Evolutionary conservation across 192 early-diverging fungal species (phyloP).

Genomic region (Mortierella alpina): DNA sequence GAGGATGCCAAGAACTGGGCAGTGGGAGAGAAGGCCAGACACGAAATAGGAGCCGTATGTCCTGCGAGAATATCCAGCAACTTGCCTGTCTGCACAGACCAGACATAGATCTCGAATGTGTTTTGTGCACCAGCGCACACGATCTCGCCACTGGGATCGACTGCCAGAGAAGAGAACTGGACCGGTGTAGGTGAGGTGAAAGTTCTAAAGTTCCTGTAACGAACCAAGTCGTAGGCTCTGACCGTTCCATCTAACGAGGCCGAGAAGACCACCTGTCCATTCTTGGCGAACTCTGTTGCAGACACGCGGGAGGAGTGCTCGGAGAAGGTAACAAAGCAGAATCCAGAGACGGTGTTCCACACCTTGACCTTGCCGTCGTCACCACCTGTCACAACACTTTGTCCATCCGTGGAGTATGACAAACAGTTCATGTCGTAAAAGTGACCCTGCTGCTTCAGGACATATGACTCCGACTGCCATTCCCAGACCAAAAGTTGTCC

Average conservation of each 20-base stretch:
- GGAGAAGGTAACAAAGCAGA: slow-evolving; percentile 97
- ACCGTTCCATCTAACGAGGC: slow-evolving; percentile 98
- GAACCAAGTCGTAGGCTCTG: slow-evolving; percentile 95
- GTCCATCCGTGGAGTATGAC: slow-evolving; percentile 91
- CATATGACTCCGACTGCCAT: slow-evolving; percentile 99
- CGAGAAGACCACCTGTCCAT: slow-evolving; percentile 94
- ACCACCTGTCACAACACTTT: slow-evolving; percentile 94
- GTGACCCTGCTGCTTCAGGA: slow-evolving; percentile 99
- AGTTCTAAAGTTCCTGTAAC: slow-evolving; percentile 98
- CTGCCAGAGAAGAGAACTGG: slow-evolving; percentile 93
- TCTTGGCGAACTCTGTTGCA: slow-evolving; percentile 89
- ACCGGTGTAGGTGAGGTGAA: slow-evolving; percentile 95
- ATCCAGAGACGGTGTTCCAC: slow-evolving; percentile 96
- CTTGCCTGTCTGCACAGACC: slow-evolving; percentile 99
- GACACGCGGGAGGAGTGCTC: slow-evolving; percentile 88
- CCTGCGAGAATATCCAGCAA: slow-evolving; percentile 93
- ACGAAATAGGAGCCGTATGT: slow-evolving; percentile 91
- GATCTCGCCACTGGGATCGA: slow-evolving; percentile 97
- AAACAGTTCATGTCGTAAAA: slow-evolving; percentile 93
- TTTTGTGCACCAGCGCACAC: slow-evolving; percentile 95
- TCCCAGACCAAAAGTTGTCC: slow-evolving; percentile 99
- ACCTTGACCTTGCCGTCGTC: slow-evolving; percentile 98
- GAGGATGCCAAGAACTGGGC: slow-evolving; percentile 84
- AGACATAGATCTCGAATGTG: slow-evolving; percentile 97
- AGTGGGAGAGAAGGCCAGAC: slow-evolving; percentile 86